Percentiles rank a stretch among this genome's conserved stretches.
Conservation (phyloP, 2,329 filamentous ascomycete species). For the Phoma sp. region DNA sequence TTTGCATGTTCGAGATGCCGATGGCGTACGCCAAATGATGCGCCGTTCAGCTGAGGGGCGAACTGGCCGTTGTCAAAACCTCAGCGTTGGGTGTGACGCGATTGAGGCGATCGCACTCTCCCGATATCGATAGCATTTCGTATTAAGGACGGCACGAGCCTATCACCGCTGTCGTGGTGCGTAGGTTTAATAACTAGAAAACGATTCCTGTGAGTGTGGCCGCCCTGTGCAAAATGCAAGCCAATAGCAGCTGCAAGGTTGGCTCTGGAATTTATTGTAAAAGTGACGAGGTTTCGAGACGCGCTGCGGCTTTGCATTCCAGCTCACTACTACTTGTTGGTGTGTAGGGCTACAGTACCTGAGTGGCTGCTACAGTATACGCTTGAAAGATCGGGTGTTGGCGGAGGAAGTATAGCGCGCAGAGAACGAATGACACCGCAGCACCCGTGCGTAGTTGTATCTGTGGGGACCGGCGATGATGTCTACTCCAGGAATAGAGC, state of each 20-base stretch:
- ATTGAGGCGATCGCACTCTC: conserved; percentile 17
- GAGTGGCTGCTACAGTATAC: conserved; percentile 6
- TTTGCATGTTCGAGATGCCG: neutral
- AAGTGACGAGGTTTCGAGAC: conserved; percentile 3
- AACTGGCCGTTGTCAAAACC: conserved; percentile 18
- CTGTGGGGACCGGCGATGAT: conserved; percentile 17
- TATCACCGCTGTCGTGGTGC: conserved; percentile 4
- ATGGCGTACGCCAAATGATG: neutral
- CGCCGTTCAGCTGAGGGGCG: conserved; percentile 13
- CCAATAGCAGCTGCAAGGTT: conserved; percentile 11
- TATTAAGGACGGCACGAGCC: conserved; percentile 6
- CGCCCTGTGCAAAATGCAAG: neutral
- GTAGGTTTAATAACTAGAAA: conserved; percentile 14
- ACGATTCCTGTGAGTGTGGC: conserved; percentile 11
- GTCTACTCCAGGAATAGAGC: conserved; percentile 17
- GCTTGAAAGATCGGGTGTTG: conserved; percentile 10
- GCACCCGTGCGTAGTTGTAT: conserved; percentile 15
- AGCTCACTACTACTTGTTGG: neutral
- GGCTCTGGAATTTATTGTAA: conserved; percentile 3
- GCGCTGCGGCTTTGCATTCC: conserved; percentile 8
- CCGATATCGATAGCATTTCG: conserved; percentile 15
- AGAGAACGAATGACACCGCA: conserved; percentile 16
- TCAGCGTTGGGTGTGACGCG: conserved; percentile 16
- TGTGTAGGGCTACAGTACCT: conserved; percentile 10
- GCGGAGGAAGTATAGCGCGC: conserved; percentile 6